Percentiles rank a stretch among this genome's conserved stretches.
phyloP scores from a whole-genome alignment of 164 flowering plant genomes.

The Stephania yunnanensis region DNA sequence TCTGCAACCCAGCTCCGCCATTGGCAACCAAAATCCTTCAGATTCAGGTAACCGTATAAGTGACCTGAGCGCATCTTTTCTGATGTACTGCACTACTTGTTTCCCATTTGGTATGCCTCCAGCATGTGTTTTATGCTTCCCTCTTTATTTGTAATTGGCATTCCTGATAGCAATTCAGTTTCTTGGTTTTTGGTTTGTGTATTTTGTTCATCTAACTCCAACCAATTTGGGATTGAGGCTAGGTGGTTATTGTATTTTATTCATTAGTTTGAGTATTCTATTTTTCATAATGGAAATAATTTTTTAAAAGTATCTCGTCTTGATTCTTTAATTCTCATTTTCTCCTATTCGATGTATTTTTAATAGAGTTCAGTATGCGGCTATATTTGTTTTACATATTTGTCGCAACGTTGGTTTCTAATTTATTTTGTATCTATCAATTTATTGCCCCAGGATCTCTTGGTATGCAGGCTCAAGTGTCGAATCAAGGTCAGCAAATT shows the following conservation, averaged over 20 bases:
- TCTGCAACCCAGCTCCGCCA: conserved; percentile 28
- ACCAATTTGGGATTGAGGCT: too few species aligned
- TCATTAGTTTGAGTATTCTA: too few species aligned
- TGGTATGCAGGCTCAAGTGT: conserved; percentile 53
- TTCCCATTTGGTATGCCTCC: too few species aligned
- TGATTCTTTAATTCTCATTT: neutral
- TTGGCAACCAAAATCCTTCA: conserved; percentile 26
- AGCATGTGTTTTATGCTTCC: neutral
- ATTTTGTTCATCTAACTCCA: too few species aligned
- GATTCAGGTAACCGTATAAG: conserved; percentile 32
- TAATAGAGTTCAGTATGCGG: neutral
- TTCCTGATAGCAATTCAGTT: too few species aligned
- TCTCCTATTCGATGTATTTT: neutral
- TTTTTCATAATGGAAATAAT: too few species aligned
- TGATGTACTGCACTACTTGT: too few species aligned
- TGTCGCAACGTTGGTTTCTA: neutral
- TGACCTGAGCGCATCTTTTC: too few species aligned
- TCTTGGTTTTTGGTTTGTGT: too few species aligned
- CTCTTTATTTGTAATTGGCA: neutral
- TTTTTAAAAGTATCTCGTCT: too few species aligned
- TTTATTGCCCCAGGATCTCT: neutral
- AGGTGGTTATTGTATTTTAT: too few species aligned
- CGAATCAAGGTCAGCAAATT: conserved; percentile 50
- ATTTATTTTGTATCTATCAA: neutral
- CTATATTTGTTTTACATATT: neutral